phyloP scores from a whole-genome alignment of 805 yeast species.

The Candida quercuum region DNA sequence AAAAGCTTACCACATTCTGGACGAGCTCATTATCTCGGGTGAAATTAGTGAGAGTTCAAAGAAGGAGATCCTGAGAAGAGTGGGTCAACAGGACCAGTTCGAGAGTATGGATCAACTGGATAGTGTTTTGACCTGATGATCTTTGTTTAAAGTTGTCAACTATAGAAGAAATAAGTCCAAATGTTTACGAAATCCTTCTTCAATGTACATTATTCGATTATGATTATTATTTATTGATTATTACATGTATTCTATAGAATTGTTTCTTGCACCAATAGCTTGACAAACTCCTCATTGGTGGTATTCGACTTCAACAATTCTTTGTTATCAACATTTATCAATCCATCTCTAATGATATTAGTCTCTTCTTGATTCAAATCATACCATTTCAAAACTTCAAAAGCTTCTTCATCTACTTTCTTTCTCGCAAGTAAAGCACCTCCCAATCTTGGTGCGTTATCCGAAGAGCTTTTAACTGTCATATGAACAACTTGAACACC shows the following conservation, averaged over 20 bases:
- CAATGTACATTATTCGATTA: too few relatives aligned
- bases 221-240: neutral
- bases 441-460: slow-evolving; percentile 55
- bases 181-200: too few relatives aligned
- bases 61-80: slow-evolving; percentile 69
- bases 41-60: slow-evolving; percentile 78
- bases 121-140: slow-evolving; percentile 33
- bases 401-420: slow-evolving; percentile 55
- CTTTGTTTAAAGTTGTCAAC: neutral
- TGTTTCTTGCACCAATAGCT: slow-evolving; percentile 24
- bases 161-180: too few relatives aligned
- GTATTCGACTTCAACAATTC: slow-evolving; percentile 21
- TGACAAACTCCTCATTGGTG: slow-evolving; percentile 28
- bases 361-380: slow-evolving; percentile 32
- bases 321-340: slow-evolving; percentile 21
- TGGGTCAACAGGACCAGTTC: slow-evolving; percentile 80
- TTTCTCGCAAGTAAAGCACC: slow-evolving; percentile 68
- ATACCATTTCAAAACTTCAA: slow-evolving; percentile 38
- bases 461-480: slow-evolving; percentile 61
- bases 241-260: slow-evolving; percentile 6
- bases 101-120: slow-evolving; percentile 68
- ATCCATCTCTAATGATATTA: slow-evolving; percentile 18
- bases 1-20: slow-evolving; percentile 87
- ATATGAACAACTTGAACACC: slow-evolving; percentile 63
- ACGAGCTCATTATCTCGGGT: slow-evolving; percentile 87